phyloP scores from a whole-genome alignment of 345 rosid species.

The Acer yangbiense region DNA sequence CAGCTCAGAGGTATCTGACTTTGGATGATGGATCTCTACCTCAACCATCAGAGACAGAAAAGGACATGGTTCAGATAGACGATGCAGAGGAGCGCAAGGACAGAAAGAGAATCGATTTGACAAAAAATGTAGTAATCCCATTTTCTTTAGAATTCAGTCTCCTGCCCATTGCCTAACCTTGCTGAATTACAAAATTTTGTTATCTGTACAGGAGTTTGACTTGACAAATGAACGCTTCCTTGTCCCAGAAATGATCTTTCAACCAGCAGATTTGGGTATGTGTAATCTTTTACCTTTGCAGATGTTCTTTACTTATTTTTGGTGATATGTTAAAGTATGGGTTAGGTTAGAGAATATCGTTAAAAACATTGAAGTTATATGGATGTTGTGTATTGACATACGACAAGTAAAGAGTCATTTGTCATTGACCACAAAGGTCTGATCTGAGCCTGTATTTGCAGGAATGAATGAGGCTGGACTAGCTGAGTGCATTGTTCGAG shows the following conservation, averaged over 20 bases:
- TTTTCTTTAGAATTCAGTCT: constrained; percentile 5
- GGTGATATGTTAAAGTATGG: neutral
- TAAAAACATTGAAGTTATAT: neutral
- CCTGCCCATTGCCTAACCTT: neutral
- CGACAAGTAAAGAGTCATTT: neutral
- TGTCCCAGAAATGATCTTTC: constrained; percentile 94
- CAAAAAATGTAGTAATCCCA: constrained; percentile 55
- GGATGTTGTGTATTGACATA: neutral
- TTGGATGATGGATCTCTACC: constrained; percentile 24
- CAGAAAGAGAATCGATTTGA: constrained; percentile 62
- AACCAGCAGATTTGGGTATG: constrained; percentile 91
- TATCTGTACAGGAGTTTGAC: constrained; percentile 76
- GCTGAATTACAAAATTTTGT: constrained; percentile 13
- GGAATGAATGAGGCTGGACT: constrained; percentile 98
- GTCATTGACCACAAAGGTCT: neutral
- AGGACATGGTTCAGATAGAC: constrained; percentile 34
- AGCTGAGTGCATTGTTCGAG: constrained; percentile 93
- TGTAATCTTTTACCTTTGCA: neutral
- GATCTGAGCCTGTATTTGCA: constrained; percentile 25
- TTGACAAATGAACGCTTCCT: constrained; percentile 91
- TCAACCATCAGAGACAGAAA: constrained; percentile 25
- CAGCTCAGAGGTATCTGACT: constrained; percentile 51
- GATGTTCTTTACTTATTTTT: neutral
- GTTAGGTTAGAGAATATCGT: neutral
- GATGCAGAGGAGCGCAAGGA: constrained; percentile 35